Evolutionary conservation across 179 eudicot genomes (phyloP).

Genomic region (Amaranthus tricolor): DNA sequence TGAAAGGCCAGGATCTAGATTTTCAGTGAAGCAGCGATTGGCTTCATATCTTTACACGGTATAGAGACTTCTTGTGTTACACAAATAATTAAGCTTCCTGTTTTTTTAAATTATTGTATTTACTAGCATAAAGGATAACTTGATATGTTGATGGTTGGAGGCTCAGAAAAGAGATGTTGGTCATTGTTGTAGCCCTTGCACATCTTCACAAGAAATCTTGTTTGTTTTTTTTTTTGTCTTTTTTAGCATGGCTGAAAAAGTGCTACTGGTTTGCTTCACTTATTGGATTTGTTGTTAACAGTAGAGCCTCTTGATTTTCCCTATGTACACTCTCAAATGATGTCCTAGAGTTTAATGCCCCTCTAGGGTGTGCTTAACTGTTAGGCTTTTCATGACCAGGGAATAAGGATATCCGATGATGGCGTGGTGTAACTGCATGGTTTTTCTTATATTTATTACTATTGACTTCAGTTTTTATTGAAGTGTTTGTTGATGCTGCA

Average conservation of each 20-base stretch:
- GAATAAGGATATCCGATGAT: neutral
- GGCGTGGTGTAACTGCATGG: no score
- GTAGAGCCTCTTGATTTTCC: no score
- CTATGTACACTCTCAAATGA: neutral
- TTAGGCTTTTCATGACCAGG: neutral
- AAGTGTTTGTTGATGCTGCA: neutral
- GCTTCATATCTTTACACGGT: slow-evolving; percentile 31
- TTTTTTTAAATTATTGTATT: neutral
- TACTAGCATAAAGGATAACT: neutral
- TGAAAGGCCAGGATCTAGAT: slow-evolving; percentile 35
- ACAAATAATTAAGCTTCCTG: neutral
- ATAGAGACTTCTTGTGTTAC: slow-evolving; percentile 3
- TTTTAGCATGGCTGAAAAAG: slow-evolving; percentile 4
- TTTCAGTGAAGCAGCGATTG: slow-evolving; percentile 30
- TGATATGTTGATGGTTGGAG: neutral
- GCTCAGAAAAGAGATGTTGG: no score
- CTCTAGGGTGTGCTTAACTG: neutral
- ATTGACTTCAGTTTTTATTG: neutral
- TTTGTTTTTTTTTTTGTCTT: neutral
- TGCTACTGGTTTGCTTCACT: neutral
- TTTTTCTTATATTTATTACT: no score
- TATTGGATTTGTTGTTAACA: neutral
- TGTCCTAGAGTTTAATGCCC: no score
- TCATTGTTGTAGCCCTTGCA: neutral
- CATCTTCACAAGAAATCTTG: neutral